Conservation (phyloP, 2,329 filamentous ascomycete species). For the Fusarium sp. region DNA sequence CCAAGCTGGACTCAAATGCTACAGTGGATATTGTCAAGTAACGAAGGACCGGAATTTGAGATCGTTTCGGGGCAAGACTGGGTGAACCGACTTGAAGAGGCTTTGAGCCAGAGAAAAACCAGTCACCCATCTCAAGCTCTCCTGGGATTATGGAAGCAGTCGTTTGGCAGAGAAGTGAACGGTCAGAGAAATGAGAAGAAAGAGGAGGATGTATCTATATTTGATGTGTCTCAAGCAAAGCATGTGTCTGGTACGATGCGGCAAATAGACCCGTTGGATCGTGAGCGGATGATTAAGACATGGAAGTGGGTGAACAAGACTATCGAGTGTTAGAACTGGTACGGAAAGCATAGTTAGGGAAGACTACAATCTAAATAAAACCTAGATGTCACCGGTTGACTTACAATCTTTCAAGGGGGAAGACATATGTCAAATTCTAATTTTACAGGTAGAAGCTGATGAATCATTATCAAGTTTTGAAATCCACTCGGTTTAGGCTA, state of each 20-base stretch:
- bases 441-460: too few relatives aligned
- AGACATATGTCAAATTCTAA: too few relatives aligned
- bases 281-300: constrained; percentile 28
- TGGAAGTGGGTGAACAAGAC: constrained; percentile 39
- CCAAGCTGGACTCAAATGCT: constrained; percentile 40
- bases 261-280: constrained; percentile 22
- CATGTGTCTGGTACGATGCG: constrained; percentile 22
- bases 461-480: too few relatives aligned
- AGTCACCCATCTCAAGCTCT: constrained; percentile 41
- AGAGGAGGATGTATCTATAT: not conserved
- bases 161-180: not conserved
- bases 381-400: too few relatives aligned
- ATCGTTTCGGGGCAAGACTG: constrained; percentile 24
- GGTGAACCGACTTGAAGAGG: constrained; percentile 30
- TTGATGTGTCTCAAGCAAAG: constrained; percentile 22
- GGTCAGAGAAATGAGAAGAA: accelerated
- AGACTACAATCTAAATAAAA: too few relatives aligned
- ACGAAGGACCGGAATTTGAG: constrained; percentile 1
- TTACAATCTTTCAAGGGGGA: too few relatives aligned
- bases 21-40: constrained; percentile 26
- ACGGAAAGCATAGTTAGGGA: too few relatives aligned
- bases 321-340: not conserved
- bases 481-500: too few relatives aligned
- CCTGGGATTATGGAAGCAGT: constrained; percentile 39
- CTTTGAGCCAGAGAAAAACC: not conserved